Conservation (phyloP, 306 rosid genomes). For the Inga laurina region DNA sequence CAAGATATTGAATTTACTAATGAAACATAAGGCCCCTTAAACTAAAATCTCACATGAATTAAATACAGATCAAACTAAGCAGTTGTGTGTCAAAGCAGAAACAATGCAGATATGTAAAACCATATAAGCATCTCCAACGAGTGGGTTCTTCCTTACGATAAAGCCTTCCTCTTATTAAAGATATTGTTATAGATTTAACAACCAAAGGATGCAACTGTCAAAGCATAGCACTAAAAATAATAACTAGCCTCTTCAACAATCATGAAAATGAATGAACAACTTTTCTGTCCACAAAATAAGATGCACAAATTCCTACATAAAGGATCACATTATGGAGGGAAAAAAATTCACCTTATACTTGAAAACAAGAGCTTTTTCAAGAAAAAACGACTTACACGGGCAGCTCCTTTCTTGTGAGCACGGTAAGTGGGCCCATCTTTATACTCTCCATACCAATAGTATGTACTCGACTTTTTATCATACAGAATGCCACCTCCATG, state of each 20-base stretch:
- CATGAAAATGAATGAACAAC: slow-evolving; percentile 11
- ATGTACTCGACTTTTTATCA: slow-evolving; percentile 60
- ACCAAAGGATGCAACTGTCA: slow-evolving; percentile 21
- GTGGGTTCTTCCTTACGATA: background rate
- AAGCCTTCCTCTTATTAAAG: background rate
- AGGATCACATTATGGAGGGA: background rate
- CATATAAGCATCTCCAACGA: slow-evolving; percentile 22
- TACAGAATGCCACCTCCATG: slow-evolving; percentile 89
- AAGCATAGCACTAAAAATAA: slow-evolving; percentile 4
- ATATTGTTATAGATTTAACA: background rate
- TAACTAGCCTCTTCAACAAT: slow-evolving; percentile 6
- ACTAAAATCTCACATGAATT: slow-evolving; percentile 5
- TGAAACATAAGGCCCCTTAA: slow-evolving; percentile 1
- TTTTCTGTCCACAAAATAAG: background rate
- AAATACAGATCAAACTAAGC: slow-evolving; percentile 16
- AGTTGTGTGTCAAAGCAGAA: background rate
- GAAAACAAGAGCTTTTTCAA: background rate
- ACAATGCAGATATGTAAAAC: slow-evolving; percentile 8
- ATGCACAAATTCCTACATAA: background rate
- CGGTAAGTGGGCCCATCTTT: slow-evolving; percentile 89
- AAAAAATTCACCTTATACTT: slow-evolving; percentile 20
- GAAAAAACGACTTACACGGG: slow-evolving; percentile 61
- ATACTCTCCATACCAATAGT: slow-evolving; percentile 94
- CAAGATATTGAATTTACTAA: background rate
- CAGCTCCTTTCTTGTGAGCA: slow-evolving; percentile 80